Base-by-base conservation (phyloP, 805 yeast species). In the Candida patagonica region DNA sequence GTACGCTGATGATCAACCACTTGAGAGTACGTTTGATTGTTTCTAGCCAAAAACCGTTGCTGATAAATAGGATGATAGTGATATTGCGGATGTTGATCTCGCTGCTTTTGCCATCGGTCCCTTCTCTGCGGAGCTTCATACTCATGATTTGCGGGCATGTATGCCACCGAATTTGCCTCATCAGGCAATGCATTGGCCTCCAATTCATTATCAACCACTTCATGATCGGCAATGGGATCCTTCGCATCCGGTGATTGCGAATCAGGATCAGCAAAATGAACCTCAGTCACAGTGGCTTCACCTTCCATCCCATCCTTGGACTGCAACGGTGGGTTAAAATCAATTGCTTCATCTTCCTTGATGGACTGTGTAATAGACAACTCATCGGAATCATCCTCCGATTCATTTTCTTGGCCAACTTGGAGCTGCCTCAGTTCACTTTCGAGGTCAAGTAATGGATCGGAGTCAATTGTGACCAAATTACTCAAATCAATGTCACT, bases 11-110 rank as follows among this genome's bases (percentile, higher is more conserved):
- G 49, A n/a, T 19, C 31, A 7, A n/a, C 16, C 7, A n/a, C 13
- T 13, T 37, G 42, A 3, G 49, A 46, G 15, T 33, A 23, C n/a
- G 22, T 9, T 10, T 4, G n/a, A 4, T 33, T 17, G 27, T 12
- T 33, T n/a, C 24, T 21, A 33, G 37, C 16, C 12, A 12, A 27
- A 35, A 41, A 36, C 26, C 50, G 40, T 27, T 43, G 44, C 22
- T 45, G 48, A 30, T 46, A 46, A 20, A 43, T 20, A 12, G 51
- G 50, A 38, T 45, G 47, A 26, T 43, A 45, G 29, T 37, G 42
- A 30, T 23, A 38, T n/a, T 34, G 43, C 15, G 23, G 38, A 8
- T 34, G 42, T 15, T 40, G 36, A 2, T 36, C 36, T 31, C 12
- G 9, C 19, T 36, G 35, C 12, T 16, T 4, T 31, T 17, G 22